A percentile compares a stretch with the other conserved stretches of the same genome.
Evolutionary conservation across 441 rosid genomes (phyloP).

Genomic region (Capsella rubella): DNA sequence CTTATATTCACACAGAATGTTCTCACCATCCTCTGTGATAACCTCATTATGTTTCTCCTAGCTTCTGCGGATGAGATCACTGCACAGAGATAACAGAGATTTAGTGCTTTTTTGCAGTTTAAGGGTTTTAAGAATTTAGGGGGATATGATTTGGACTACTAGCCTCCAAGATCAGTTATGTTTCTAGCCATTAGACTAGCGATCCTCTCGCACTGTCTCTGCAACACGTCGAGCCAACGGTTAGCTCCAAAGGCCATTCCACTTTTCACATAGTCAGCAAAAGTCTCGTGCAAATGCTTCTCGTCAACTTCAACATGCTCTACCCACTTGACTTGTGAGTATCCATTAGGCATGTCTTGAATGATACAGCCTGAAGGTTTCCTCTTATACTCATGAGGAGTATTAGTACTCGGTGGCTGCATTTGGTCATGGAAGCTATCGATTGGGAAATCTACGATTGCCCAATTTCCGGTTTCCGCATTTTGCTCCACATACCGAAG

Average conservation of each 20-base stretch:
- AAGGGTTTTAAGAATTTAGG: not conserved
- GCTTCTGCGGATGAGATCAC: constrained; percentile 83
- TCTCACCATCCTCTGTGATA: constrained; percentile 77
- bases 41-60: constrained; percentile 76
- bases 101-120: not conserved
- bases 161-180: constrained; percentile 83
- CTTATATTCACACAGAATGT: constrained; percentile 73
- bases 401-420: constrained; percentile 44
- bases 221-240: constrained; percentile 81
- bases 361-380: constrained; percentile 82
- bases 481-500: constrained; percentile 84
- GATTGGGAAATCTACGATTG: constrained; percentile 79
- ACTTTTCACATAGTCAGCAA: constrained; percentile 52
- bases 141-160: constrained; percentile 21
- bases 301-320: constrained; percentile 80
- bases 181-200: constrained; percentile 94
- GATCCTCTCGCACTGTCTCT: constrained; percentile 81
- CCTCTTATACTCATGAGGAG: constrained; percentile 59
- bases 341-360: constrained; percentile 97
- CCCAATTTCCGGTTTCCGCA: constrained; percentile 69
- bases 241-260: constrained; percentile 86
- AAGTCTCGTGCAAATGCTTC: constrained; percentile 71
- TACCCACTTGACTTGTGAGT: constrained; percentile 89
- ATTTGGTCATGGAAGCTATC: constrained; percentile 64
- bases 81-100: constrained; percentile 21